Percentiles rank a stretch among this genome's conserved stretches.
phyloP scores from a whole-genome alignment of 306 rosid species.

The Lathyrus sativus region DNA sequence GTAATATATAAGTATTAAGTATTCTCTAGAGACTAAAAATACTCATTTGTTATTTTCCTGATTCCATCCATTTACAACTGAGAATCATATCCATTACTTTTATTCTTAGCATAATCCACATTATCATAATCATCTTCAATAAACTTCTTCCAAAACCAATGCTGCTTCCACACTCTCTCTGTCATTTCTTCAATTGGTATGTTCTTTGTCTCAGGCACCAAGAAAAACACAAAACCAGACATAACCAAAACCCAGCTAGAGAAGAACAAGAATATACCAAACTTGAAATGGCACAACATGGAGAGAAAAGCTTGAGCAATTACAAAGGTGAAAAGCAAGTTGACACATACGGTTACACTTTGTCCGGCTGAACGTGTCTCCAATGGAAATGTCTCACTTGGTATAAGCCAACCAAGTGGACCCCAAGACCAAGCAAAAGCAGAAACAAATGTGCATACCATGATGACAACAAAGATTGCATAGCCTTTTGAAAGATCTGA shows the following conservation, averaged over 20 bases:
- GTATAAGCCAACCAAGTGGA: slow-evolving; percentile 87
- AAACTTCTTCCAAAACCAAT: slow-evolving; percentile 88
- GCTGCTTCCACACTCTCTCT: slow-evolving; percentile 81
- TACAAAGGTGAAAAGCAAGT: slow-evolving; percentile 75
- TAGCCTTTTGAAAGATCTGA: slow-evolving; percentile 45
- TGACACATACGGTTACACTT: slow-evolving; percentile 75
- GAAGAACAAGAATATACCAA: slow-evolving; percentile 86
- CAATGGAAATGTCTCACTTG: slow-evolving; percentile 80
- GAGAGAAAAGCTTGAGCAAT: slow-evolving; percentile 85
- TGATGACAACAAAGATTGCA: slow-evolving; percentile 60
- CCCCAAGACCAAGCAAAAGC: slow-evolving; percentile 98
- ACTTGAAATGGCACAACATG: slow-evolving; percentile 83
- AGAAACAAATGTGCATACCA: slow-evolving; percentile 79
- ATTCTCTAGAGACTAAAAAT: slow-evolving; percentile 1
- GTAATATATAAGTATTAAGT: background rate
- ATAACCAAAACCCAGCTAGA: slow-evolving; percentile 77
- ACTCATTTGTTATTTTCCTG: background rate
- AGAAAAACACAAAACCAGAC: slow-evolving; percentile 61
- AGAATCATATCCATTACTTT: slow-evolving; percentile 50
- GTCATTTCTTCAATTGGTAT: slow-evolving; percentile 92
- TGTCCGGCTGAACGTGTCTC: slow-evolving; percentile 92
- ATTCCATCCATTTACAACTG: slow-evolving; percentile 41
- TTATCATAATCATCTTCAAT: slow-evolving; percentile 44
- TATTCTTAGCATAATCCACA: background rate
- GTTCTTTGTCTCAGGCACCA: slow-evolving; percentile 84